A percentile compares a stretch with the other conserved stretches of the same genome.
phyloP scores from a whole-genome alignment of 2,329 filamentous ascomycete genomes.

The Alternaria infectoria region DNA sequence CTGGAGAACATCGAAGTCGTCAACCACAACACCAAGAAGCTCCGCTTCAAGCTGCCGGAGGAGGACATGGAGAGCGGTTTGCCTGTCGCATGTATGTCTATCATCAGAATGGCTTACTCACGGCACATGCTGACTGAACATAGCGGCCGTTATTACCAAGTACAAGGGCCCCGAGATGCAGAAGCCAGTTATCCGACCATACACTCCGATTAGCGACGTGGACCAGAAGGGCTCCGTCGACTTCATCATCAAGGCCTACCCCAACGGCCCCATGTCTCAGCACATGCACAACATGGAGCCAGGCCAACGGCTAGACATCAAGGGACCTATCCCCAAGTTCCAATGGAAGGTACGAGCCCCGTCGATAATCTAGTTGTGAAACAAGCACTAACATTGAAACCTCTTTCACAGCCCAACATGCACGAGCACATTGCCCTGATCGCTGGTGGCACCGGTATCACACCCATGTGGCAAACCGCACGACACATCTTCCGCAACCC shows the following conservation, averaged over 20 bases:
- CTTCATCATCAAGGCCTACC: conserved; percentile 90
- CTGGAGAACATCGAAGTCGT: conserved; percentile 78
- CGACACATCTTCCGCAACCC: conserved; percentile 96
- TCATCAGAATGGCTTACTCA: not conserved
- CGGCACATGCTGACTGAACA: not conserved
- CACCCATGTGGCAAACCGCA: conserved; percentile 95
- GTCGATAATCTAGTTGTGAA: not conserved
- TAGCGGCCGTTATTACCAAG: conserved; percentile 84
- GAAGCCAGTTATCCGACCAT: conserved; percentile 89
- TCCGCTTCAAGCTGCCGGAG: conserved; percentile 87
- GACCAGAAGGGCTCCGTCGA: conserved; percentile 81
- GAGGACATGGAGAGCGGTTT: conserved; percentile 84
- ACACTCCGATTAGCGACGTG: conserved; percentile 91
- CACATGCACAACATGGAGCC: conserved; percentile 84
- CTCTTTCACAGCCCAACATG: conserved; percentile 70
- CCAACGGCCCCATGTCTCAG: conserved; percentile 86
- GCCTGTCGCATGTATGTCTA: conserved; percentile 70
- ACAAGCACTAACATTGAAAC: not conserved
- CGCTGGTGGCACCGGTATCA: conserved; percentile 95
- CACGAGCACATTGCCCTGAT: conserved; percentile 85
- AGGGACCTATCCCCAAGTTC: conserved; percentile 96
- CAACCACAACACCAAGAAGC: conserved; percentile 94
- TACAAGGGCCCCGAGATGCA: conserved; percentile 82
- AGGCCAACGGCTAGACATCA: conserved; percentile 85
- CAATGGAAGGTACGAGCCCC: conserved; percentile 63